Conservation (phyloP, 441 rosid genomes). For the Corymbia calophylla region DNA sequence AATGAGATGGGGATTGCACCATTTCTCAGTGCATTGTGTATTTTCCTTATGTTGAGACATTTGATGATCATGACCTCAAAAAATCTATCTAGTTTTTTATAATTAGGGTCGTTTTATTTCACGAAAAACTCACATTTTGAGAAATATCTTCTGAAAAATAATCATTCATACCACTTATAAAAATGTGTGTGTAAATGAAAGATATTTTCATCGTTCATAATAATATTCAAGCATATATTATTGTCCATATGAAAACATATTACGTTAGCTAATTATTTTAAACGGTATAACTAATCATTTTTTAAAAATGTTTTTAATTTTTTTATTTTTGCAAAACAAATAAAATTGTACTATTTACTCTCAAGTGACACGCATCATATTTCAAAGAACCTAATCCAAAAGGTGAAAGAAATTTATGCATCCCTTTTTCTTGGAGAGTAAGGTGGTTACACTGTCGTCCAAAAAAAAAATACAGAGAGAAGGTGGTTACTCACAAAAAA, state of each 20-base stretch:
- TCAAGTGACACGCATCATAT: neutral
- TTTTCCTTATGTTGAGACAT: neutral
- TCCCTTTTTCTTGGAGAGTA: neutral
- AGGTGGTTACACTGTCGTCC: neutral
- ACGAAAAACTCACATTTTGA: neutral
- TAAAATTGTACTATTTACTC: neutral
- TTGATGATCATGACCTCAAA: neutral
- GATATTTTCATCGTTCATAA: accelerated
- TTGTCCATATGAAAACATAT: neutral
- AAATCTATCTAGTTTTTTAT: neutral
- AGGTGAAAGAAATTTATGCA: neutral
- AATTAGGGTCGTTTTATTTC: neutral
- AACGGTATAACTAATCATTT: neutral
- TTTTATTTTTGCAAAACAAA: neutral
- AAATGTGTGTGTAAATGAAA: neutral
- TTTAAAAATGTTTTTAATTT: accelerated
- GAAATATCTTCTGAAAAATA: neutral
- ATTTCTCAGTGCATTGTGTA: neutral
- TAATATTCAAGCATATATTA: neutral
- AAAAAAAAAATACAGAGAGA: too few species aligned
- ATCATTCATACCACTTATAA: neutral
- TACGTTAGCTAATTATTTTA: neutral
- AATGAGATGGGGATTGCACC: neutral
- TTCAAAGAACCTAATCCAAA: neutral
- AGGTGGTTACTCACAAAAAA: too few species aligned